Evolutionary conservation across 495 filamentous ascomycete species (phyloP), one percentile per base, ranked within the genome.

Genomic region (Tuber aestivum): DNA sequence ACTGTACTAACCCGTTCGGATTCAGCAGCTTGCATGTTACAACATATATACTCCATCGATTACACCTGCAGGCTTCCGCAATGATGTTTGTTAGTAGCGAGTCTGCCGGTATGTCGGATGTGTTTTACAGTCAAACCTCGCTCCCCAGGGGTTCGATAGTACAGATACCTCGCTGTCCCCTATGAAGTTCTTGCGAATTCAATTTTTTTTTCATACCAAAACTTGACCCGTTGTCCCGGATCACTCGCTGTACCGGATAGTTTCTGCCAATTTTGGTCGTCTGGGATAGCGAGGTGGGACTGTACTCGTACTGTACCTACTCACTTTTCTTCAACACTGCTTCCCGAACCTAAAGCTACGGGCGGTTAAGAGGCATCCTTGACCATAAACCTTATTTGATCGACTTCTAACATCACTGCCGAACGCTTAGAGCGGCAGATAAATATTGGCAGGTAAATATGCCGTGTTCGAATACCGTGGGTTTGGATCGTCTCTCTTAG

Each of bases 301-400:
- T n/a, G n/a, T n/a, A n/a, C n/a, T n/a, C n/a, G n/a, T n/a, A n/a
- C n/a, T n/a, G n/a, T n/a, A n/a, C n/a, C n/a, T n/a, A 32, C 32
- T 61, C 27, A n/a, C n/a, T 61, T 61, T 61, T 61, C 50, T 27
- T 61, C 9, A 32, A 12, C 4, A n/a, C 50, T 32, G n/a, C n/a
- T 61, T 61, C 50, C 50, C 50, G 50, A 27, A 61, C n/a, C 50
- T 32, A 61, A 61, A 32, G 50, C n/a, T 32, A 12, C 27, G n/a
- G n/a, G 50, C 50, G 50, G 50, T 10, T 61, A 61, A 32, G 16
- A 32, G 3, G 3, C 50, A 61, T 61, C 10, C 12, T 32, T 32
- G 50, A 32, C 27, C n/a, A 61, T 61, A 61, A 61, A 61, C 50
- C 50, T 61, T 61, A 61, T 61, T 61, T 61, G n/a, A 61, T 61